phyloP scores from a whole-genome alignment of 1,284 basidiomycete genomes.

The Xerocomus nothofagi region DNA sequence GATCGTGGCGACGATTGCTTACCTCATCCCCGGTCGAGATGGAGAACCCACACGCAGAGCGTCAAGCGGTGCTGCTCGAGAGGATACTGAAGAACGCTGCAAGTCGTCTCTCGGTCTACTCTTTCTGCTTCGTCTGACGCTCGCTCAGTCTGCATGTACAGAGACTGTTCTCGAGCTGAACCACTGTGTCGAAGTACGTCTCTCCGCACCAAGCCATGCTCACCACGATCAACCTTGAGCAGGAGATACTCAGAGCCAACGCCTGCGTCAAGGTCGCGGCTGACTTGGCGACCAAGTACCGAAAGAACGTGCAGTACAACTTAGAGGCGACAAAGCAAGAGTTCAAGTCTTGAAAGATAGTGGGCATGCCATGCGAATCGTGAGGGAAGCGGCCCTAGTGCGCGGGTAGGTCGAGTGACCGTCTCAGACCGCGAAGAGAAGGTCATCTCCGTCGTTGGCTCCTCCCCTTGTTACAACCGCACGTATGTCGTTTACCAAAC shows the following conservation, averaged over 20 bases:
- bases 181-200: constrained; percentile 66
- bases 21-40: constrained; percentile 40
- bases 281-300: constrained; percentile 77
- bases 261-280: constrained; percentile 72
- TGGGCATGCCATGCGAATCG: not conserved
- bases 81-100: constrained; percentile 90
- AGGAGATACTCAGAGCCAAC: constrained; percentile 76
- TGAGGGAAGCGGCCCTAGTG: not conserved
- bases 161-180: constrained; percentile 82
- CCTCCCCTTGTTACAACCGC: too few species aligned
- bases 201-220: not conserved
- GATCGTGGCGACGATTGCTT: not conserved
- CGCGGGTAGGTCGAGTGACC: not conserved
- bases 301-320: constrained; percentile 86
- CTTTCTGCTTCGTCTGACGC: constrained; percentile 4
- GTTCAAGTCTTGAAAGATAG: constrained; percentile 6
- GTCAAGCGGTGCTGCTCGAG: constrained; percentile 86
- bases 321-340: constrained; percentile 61
- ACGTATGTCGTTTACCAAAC: not conserved
- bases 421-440: constrained; percentile 2
- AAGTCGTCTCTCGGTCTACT: constrained; percentile 28
- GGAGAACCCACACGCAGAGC: constrained; percentile 91
- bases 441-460: not conserved
- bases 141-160: constrained; percentile 69
- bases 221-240: not conserved